Evolutionary conservation across 352 stramenopile genomes (phyloP).

Genomic region (Pseudoperonospora humuli): DNA sequence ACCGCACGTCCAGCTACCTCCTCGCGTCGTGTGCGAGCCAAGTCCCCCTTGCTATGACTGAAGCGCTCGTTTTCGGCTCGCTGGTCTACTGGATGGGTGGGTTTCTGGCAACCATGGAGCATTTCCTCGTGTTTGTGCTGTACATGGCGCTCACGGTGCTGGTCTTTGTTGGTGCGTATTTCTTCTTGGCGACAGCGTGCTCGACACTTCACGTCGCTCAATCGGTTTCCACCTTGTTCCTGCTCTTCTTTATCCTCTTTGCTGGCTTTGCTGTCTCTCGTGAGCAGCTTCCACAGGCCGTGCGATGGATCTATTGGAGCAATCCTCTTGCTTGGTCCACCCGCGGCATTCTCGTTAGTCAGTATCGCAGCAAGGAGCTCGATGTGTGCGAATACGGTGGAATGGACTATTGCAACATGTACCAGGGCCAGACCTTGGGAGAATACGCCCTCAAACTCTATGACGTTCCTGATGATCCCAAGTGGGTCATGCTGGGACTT

Average conservation of each 20-base stretch:
- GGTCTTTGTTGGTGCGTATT: conserved; percentile 37
- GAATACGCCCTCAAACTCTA: no score
- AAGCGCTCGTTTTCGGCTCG: conserved; percentile 67
- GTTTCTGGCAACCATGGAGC: conserved; percentile 22
- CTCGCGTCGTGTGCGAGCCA: conserved; percentile 32
- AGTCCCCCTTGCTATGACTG: conserved; percentile 37
- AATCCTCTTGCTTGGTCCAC: conserved; percentile 45
- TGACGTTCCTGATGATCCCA: no score
- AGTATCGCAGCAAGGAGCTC: no score
- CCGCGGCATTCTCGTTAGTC: conserved; percentile 31
- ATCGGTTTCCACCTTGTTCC: conserved; percentile 26
- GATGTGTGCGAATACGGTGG: no score
- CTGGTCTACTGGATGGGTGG: conserved; percentile 79
- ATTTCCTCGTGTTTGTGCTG: conserved; percentile 34
- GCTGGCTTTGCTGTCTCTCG: conserved; percentile 36
- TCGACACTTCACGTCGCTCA: conserved; percentile 39
- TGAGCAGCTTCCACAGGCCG: conserved; percentile 26
- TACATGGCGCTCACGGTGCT: conserved; percentile 43
- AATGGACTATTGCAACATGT: no score
- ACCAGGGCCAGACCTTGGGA: no score
- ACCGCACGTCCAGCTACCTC: conserved; percentile 64
- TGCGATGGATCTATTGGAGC: conserved; percentile 52
- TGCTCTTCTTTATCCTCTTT: conserved; percentile 44
- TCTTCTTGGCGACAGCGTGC: conserved; percentile 26
- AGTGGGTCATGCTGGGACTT: no score